These are phyloP conservation scores for Acacia acuminata DNA, from an alignment of 306 rosid species.

Conservation along the genomic window DNA sequence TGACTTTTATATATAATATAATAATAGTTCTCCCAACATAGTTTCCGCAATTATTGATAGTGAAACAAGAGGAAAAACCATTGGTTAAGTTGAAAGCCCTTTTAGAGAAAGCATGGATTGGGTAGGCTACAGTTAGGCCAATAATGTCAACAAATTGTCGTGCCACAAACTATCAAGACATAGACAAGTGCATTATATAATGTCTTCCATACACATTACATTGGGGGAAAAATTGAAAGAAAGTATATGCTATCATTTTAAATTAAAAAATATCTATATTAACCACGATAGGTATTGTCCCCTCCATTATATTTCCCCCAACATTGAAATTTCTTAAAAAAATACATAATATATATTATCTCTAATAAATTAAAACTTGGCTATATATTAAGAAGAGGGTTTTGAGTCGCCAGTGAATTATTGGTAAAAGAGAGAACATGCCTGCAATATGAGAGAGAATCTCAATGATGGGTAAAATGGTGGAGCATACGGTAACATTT, in stretches of 20 bases:
- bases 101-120: not conserved
- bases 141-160: not conserved
- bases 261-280: not conserved
- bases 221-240: too few relatives aligned
- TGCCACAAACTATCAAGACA: not conserved
- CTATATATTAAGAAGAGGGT: not conserved
- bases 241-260: not conserved
- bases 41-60: not conserved
- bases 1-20: too few relatives aligned
- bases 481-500: not conserved
- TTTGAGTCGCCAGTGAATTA: not conserved
- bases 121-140: not conserved
- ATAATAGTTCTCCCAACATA: too few relatives aligned
- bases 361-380: too few relatives aligned
- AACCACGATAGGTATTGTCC: not conserved
- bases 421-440: not conserved
- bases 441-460: not conserved
- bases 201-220: not conserved
- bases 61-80: not conserved
- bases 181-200: not conserved
- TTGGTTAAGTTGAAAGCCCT: not conserved
- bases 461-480: not conserved
- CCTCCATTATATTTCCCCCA: not conserved
- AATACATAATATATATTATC: too few relatives aligned
- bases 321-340: not conserved